Conservation (phyloP, 148 eudicot species). For the Nepenthes mirabilis region DNA sequence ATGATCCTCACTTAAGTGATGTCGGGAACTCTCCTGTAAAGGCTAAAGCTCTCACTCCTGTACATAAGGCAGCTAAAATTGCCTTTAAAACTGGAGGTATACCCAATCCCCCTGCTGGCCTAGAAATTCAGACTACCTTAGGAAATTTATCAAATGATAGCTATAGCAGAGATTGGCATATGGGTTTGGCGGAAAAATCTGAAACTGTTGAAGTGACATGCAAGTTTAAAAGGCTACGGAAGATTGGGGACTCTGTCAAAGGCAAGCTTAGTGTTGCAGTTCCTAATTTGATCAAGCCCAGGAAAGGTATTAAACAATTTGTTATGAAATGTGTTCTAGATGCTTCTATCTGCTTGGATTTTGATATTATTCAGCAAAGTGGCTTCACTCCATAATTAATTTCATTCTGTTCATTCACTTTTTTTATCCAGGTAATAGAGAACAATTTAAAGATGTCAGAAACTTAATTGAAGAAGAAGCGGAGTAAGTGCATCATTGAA, state of each 20-base stretch:
- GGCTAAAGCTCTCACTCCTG: slow-evolving; percentile 20
- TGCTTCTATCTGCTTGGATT: no score
- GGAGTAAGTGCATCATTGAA: slow-evolving; percentile 49
- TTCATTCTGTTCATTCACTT: slow-evolving; percentile 5
- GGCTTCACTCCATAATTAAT: not conserved
- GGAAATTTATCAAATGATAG: slow-evolving; percentile 33
- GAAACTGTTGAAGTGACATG: slow-evolving; percentile 24
- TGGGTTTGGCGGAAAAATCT: slow-evolving; percentile 40
- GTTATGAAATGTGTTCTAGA: not conserved
- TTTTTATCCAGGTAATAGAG: slow-evolving; percentile 34
- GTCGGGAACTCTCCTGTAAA: slow-evolving; percentile 10
- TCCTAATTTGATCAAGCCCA: slow-evolving; percentile 13
- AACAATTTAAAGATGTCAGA: slow-evolving; percentile 29
- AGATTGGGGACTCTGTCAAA: slow-evolving; percentile 38
- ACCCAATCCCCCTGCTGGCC: slow-evolving; percentile 13
- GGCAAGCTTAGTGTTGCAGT: slow-evolving; percentile 8
- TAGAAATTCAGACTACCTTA: slow-evolving; percentile 34
- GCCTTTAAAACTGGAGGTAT: not conserved
- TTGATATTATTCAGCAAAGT: no score
- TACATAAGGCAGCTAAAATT: not conserved
- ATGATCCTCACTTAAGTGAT: slow-evolving; percentile 16
- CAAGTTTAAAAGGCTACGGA: slow-evolving; percentile 64
- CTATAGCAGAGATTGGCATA: slow-evolving; percentile 58
- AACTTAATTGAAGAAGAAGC: slow-evolving; percentile 81
- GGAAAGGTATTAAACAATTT: slow-evolving; percentile 26